These are phyloP conservation scores for Aspergillus costaricaensis DNA, from an alignment of 2,329 filamentous ascomycete species.

Conservation along the genomic window DNA sequence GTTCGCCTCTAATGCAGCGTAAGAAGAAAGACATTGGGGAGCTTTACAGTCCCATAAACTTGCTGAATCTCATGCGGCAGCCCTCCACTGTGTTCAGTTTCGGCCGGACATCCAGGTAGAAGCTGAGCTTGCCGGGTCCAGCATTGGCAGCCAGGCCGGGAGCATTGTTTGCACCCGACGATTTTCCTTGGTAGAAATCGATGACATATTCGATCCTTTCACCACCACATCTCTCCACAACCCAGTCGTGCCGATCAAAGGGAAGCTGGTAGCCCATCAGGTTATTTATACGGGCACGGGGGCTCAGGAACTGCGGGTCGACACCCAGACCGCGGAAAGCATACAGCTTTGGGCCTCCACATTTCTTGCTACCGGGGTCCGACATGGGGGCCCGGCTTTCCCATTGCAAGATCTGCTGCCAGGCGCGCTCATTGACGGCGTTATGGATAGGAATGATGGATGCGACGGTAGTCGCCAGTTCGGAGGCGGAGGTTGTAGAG, in stretches of 20 bases:
- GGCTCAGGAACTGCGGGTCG: slow-evolving; percentile 65
- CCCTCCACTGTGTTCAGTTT: slow-evolving; percentile 67
- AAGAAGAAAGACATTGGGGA: not conserved
- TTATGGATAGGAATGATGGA: slow-evolving; percentile 97
- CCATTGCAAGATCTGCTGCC: slow-evolving; percentile 89
- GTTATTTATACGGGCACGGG: slow-evolving; percentile 79
- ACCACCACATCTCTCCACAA: slow-evolving; percentile 83
- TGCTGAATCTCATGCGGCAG: slow-evolving; percentile 57
- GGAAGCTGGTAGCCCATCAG: slow-evolving; percentile 85
- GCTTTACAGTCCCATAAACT: slow-evolving; percentile 48
- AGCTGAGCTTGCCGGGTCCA: slow-evolving; percentile 54
- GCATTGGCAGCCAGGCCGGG: slow-evolving; percentile 34
- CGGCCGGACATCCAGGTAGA: slow-evolving; percentile 66
- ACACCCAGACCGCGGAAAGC: slow-evolving; percentile 71
- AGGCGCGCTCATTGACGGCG: slow-evolving; percentile 94
- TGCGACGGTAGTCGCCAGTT: slow-evolving; percentile 72
- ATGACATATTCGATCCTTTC: slow-evolving; percentile 87
- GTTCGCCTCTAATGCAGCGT: slow-evolving; percentile 26
- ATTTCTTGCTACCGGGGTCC: slow-evolving; percentile 62
- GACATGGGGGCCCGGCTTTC: slow-evolving; percentile 65
- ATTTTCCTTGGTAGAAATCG: slow-evolving; percentile 87
- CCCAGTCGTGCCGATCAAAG: slow-evolving; percentile 97
- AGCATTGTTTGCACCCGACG: slow-evolving; percentile 35
- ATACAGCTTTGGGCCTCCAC: slow-evolving; percentile 77
- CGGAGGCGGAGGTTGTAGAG: slow-evolving; percentile 44